Percentiles rank a stretch among this genome's conserved stretches.
Evolutionary conservation across 371 early-diverging fungal genomes (phyloP).

Genomic region (Dichotomocladium elegans): DNA sequence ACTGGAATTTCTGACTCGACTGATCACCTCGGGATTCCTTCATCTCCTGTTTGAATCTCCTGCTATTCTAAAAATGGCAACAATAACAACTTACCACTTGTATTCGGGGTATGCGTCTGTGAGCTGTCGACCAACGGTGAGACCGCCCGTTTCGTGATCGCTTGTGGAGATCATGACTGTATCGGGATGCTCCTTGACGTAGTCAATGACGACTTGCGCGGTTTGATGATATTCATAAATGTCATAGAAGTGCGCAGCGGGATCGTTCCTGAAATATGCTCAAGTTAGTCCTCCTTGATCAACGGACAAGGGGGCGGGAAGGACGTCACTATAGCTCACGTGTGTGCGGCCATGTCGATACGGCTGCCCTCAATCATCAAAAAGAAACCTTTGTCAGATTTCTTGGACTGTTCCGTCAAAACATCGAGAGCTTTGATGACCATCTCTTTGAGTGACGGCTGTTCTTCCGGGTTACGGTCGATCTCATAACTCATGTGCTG

Average conservation of each 20-base stretch:
- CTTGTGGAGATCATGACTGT: constrained; percentile 70
- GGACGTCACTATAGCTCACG: constrained; percentile 29
- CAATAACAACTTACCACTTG: constrained; percentile 42
- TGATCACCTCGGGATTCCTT: constrained; percentile 56
- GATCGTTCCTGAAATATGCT: constrained; percentile 59
- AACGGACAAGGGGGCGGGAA: not conserved
- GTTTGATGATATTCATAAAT: constrained; percentile 71
- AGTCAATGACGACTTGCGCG: constrained; percentile 53
- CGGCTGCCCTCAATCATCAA: constrained; percentile 94
- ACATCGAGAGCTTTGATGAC: constrained; percentile 45
- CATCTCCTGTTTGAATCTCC: not conserved
- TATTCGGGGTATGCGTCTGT: constrained; percentile 64
- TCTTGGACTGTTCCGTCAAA: constrained; percentile 5
- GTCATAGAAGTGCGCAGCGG: constrained; percentile 74
- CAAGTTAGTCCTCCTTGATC: not conserved
- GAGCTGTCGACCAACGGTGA: constrained; percentile 51
- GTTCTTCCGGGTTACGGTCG: constrained; percentile 59
- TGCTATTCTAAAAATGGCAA: not conserved
- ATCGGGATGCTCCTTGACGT: constrained; percentile 58
- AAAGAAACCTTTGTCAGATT: constrained; percentile 75
- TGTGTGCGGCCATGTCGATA: constrained; percentile 86
- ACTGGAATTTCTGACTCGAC: constrained; percentile 51
- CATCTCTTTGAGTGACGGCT: constrained; percentile 79
- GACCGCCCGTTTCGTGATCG: constrained; percentile 60
- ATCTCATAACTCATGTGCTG: constrained; percentile 80